Percentiles rank a stretch among this genome's conserved stretches.
These are phyloP conservation scores for Carpinus viminea DNA, from an alignment of 306 rosid genomes.

Conservation along the genomic window DNA sequence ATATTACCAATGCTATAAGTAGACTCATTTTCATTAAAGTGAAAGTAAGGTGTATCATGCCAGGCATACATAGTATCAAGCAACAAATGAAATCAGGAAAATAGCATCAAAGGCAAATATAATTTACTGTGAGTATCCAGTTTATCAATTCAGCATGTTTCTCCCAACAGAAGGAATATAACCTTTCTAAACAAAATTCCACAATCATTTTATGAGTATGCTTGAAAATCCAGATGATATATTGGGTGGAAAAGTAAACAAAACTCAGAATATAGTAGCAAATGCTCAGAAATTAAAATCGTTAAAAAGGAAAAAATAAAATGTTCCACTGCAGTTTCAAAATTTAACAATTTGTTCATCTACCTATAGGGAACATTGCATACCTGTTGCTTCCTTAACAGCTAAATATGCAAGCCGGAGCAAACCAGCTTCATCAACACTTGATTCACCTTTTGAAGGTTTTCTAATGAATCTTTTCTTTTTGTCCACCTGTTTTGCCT, in stretches of 20 bases:
- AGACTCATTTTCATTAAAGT: neutral
- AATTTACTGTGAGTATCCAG: neutral
- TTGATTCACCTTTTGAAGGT: constrained; percentile 42
- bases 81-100: neutral
- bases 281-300: neutral
- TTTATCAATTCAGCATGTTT: neutral
- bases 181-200: neutral
- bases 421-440: constrained; percentile 39
- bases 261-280: neutral
- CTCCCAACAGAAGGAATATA: no score
- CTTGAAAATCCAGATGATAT: neutral
- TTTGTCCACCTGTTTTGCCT: constrained; percentile 30
- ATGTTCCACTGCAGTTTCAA: neutral
- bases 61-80: neutral
- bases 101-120: neutral
- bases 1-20: neutral
- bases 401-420: constrained; percentile 71
- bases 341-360: neutral
- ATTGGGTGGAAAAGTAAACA: neutral
- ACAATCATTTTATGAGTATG: neutral
- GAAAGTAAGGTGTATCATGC: neutral
- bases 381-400: constrained; percentile 72
- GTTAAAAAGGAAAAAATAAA: neutral
- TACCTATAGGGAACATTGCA: constrained; percentile 18
- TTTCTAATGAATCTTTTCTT: constrained; percentile 51